A percentile compares a stretch with the other conserved stretches of the same genome.
Conservation (phyloP, 345 rosid genomes). For the Luvunga scandens region DNA sequence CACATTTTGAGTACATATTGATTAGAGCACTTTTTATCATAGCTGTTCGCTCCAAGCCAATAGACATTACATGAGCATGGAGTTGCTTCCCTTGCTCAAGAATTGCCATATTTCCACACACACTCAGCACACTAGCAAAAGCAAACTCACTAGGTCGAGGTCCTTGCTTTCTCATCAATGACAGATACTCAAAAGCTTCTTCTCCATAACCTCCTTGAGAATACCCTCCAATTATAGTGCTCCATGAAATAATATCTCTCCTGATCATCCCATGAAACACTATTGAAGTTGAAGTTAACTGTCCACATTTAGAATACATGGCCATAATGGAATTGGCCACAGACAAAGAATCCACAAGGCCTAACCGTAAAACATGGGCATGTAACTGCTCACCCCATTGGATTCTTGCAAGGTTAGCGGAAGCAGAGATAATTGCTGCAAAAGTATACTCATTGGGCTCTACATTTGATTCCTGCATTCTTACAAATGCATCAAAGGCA, state of each 20-base stretch:
- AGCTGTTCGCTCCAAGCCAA: constrained; percentile 55
- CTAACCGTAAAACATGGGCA: constrained; percentile 50
- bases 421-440: constrained; percentile 62
- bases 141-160: constrained; percentile 69
- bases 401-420: constrained; percentile 59
- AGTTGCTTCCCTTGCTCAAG: constrained; percentile 84
- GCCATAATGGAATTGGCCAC: constrained; percentile 70
- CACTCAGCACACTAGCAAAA: constrained; percentile 75
- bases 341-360: constrained; percentile 48
- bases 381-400: constrained; percentile 85
- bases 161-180: constrained; percentile 79
- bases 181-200: constrained; percentile 66
- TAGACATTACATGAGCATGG: constrained; percentile 54
- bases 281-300: constrained; percentile 45
- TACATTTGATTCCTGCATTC: constrained; percentile 54
- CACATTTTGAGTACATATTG: constrained; percentile 90
- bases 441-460: constrained; percentile 69
- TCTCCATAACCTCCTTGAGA: constrained; percentile 66
- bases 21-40: constrained; percentile 62
- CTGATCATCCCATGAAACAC: constrained; percentile 50
- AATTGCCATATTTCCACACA: constrained; percentile 71
- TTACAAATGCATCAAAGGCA: constrained; percentile 53
- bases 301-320: constrained; percentile 74
- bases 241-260: constrained; percentile 85
- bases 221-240: constrained; percentile 70